Base-by-base conservation (phyloP, 441 rosid genomes). In the Gossypium lobatum region DNA sequence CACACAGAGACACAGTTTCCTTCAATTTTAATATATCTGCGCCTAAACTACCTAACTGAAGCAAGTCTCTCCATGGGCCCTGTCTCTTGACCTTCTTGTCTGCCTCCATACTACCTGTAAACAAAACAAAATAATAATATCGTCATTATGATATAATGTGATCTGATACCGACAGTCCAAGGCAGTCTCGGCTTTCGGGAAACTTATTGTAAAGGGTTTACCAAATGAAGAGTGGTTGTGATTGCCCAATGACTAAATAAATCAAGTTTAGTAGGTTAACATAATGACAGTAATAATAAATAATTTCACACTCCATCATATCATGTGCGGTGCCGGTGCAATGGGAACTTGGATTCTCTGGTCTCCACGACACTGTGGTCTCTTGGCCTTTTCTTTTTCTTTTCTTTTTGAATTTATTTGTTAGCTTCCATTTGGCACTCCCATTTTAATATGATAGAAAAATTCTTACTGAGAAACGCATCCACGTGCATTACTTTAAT, bases 1-100 rank as follows among this genome's bases (percentile, higher is more conserved):
- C 13, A 39, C 46, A 39, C 46, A 9, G 13, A 39, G 13, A 39
- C 46, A 42, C 71, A 21, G 62, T 71, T 78, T 80, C 53, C 75
- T 83, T 81, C 42, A 71, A 72, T 58, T 75, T 73, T 64, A 80
- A 77, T 60, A 62, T 31, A 31, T 66, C 42, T 65, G 46, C 46
- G 3, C 46, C 46, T 42, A 42, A 8, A 9, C 46, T 42, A 42
- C 46, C 3, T 42, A 42, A 28, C 48, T 31, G 73, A 71, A 75
- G 80, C 48, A 37, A 82, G 78, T 66, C 57, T 46, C 72, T 65
- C 46, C 48, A 42, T 42, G 48, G 48, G 48, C 48, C 45, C 48
- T 10, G 46, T 42, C 48, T 42, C 48, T 42, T 42, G 48, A 42
- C 14, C 48, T 42, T 42, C 48, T 42, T 42, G 48, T 42, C 48